Base-by-base conservation (phyloP, 805 yeast genomes). In the Schwanniomyces yamadae region DNA sequence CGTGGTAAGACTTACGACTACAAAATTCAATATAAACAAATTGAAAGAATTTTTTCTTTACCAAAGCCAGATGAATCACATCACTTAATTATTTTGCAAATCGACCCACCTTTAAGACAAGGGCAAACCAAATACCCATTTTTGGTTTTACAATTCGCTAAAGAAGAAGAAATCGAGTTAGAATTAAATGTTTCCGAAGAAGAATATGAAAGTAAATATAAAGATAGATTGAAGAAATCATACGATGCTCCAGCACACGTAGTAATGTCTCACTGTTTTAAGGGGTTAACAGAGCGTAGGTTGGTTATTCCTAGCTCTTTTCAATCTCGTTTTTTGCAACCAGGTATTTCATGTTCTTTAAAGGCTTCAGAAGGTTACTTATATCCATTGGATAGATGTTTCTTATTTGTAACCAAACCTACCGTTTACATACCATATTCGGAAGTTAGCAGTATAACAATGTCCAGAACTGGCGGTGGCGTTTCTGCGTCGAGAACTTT, bases 1-100 rank as follows among this genome's bases (percentile, higher is more conserved):
- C 80, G 99, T 53, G 99, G 99, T 59, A 93, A 91, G 63, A 93
- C 98, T 2, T 93, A 93, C 65, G 99, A 93, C 59, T 95, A 93
- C 73, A 93, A 91, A 65, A 77, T 93, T 41, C 96, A 85, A 59
- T 91, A 86, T 62, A 75, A 81, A 53, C 93, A 89, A 56, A 81
- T 93, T 43, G 95, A 89, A 61, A 76, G 96, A 53, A 80, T 93
- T 23, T 91, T 93, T 50, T 80, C 95, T 10, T 72, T 93, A 47
- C 99, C 99, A 17, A 89, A 88, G 55, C 89, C 95, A 1, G 99
- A 93, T 60, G 97, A 89, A 43, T 71, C 84, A 28, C 95, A 91
- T 57, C 95, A 91, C 58, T 69, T 90, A 46, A 71, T 93, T 55
- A 82, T 93, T 5, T 67, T 91, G 41, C 96, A 95, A 54, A 84